Base-by-base conservation (phyloP, 108 stramenopile species). In the Aurantiochytrium sp. region DNA sequence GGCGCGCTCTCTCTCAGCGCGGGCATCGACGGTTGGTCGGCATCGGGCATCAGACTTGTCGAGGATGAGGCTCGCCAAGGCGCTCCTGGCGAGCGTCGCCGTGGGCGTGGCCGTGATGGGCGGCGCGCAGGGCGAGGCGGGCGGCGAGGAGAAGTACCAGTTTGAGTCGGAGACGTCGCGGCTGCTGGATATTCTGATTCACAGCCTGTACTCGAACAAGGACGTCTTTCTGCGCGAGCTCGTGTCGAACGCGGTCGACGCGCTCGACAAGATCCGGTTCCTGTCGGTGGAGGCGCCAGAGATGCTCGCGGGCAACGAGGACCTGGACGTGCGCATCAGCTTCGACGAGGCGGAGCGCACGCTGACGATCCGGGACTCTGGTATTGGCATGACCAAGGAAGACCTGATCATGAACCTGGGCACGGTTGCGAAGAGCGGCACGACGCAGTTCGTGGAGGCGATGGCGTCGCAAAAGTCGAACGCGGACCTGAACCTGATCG, bases 101-200 rank as follows among this genome's bases (percentile, higher is more conserved):
- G 73, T 30, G 4, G n/a, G 42, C 42, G 73, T 48, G 73, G 73
- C 73, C 27, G 6, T 48, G 73, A 6, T 81, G 0, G 73, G 73
- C 45, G 19, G 0, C 19, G 73, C 73, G 73, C 59, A 34, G 10
- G 73, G 73, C 73, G 39, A 41, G 17, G 73, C 39, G 8, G 59
- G 59, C 0, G 50, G 41, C 52, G 24, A 22, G 22, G 95, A 95
- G 50, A 91, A 68, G 17, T 94, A 91, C 90, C 91, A 94, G 86
- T 99, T 99, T 92, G 97, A 99, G 87, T 98, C 99, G 45, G 98
- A 99, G 90, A 98, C 98, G 10, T 93, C 95, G 88, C 95, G 97
- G 21, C 97, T 99, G 94, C 93, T 99, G 90, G 98, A 99, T 92
- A 99, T 99, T 92, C 97, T 99, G 89, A 96, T 99, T 89, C 99